phyloP scores from a whole-genome alignment of 768 basidiomycete species.

The Mycena maculata region DNA sequence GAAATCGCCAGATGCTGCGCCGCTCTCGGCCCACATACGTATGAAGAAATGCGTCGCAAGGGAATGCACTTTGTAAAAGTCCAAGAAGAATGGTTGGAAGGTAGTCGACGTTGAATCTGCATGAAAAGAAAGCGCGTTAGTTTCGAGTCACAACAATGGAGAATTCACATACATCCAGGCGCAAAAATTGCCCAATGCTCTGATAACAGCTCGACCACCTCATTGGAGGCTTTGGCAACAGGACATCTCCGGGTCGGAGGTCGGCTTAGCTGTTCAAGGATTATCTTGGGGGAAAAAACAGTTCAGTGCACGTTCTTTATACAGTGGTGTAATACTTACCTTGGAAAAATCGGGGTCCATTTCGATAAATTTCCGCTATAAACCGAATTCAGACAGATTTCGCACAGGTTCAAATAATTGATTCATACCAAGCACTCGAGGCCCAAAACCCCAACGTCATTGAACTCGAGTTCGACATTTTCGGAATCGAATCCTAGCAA shows the following conservation, averaged over 20 bases:
- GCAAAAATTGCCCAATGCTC: conserved; percentile 90
- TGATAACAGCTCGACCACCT: conserved; percentile 85
- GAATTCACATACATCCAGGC: conserved; percentile 74
- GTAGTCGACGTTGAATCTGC: conserved; percentile 82
- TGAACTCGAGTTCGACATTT: conserved; percentile 80
- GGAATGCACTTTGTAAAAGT: conserved; percentile 83
- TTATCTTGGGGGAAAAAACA: conserved; percentile 59
- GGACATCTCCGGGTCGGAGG: conserved; percentile 83
- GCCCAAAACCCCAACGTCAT: conserved; percentile 82
- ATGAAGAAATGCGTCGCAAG: conserved; percentile 89
- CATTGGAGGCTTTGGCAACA: conserved; percentile 84
- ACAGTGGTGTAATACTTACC: conserved; percentile 48
- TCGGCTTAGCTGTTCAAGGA: conserved; percentile 84
- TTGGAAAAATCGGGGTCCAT: conserved; percentile 82
- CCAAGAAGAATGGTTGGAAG: conserved; percentile 90
- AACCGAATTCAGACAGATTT: conserved; percentile 1
- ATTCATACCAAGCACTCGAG: conserved; percentile 79
- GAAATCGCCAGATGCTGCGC: conserved; percentile 81
- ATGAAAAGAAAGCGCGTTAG: conserved; percentile 17
- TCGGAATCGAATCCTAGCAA: conserved; percentile 84
- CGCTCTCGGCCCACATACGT: conserved; percentile 93
- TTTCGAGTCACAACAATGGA: background rate
- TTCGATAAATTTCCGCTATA: conserved; percentile 74
- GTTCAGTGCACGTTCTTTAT: conserved; percentile 12
- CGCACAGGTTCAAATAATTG: background rate